Evolutionary conservation across 495 filamentous ascomycete species (phyloP).

Genomic region (Hypoxylon fuscum): DNA sequence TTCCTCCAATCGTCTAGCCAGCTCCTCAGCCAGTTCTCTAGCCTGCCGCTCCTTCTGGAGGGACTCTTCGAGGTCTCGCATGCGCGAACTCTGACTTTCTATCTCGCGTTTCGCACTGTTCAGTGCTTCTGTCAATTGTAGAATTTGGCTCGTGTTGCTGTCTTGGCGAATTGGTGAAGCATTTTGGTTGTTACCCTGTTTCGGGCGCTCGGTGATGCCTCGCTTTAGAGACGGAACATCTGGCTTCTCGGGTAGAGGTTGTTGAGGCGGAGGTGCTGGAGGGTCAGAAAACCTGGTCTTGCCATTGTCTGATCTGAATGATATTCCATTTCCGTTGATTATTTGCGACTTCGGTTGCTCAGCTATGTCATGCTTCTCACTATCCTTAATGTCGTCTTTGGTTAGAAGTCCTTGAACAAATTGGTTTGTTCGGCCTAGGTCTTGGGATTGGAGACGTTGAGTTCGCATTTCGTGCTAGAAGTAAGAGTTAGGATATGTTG

Average conservation of each 20-base stretch:
- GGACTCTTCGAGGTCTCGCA: constrained; percentile 83
- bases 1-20: constrained; percentile 74
- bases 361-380: constrained; percentile 57
- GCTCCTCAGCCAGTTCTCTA: constrained; percentile 82
- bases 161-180: constrained; percentile 72
- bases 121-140: constrained; percentile 82
- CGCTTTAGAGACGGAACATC: constrained; percentile 75
- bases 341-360: constrained; percentile 51
- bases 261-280: constrained; percentile 89
- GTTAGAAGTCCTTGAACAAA: constrained; percentile 80
- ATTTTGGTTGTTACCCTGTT: constrained; percentile 55
- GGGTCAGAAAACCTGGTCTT: constrained; percentile 85
- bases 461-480: constrained; percentile 83
- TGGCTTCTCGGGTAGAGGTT: constrained; percentile 89
- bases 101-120: constrained; percentile 82
- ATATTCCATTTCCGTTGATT: constrained; percentile 53
- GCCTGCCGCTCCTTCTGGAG: constrained; percentile 82
- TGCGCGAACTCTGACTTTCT: constrained; percentile 76
- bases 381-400: constrained; percentile 74
- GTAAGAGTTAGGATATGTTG: constrained; percentile 8
- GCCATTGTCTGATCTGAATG: constrained; percentile 64
- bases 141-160: constrained; percentile 73
- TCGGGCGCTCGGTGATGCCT: constrained; percentile 77
- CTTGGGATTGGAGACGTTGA: constrained; percentile 85
- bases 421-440: constrained; percentile 80